Evolutionary conservation across 257 asterid genomes (phyloP).

Genomic region (Oldenlandia corymbosa): DNA sequence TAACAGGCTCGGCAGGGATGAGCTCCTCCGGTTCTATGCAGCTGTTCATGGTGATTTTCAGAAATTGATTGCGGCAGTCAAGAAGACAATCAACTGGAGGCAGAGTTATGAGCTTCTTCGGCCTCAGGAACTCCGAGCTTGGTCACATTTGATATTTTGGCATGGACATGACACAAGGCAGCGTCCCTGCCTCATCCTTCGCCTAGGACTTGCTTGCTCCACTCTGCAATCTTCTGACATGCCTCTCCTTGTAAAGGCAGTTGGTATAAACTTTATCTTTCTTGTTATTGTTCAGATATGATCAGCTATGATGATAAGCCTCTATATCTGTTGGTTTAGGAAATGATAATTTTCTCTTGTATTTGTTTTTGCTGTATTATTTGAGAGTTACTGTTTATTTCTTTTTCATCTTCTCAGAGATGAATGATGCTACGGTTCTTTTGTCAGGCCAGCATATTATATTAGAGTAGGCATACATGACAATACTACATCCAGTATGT

Average conservation of each 20-base stretch:
- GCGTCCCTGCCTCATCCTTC: slow-evolving; percentile 39
- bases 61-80: slow-evolving; percentile 33
- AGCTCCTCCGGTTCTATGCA: slow-evolving; percentile 32
- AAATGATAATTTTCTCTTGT: neutral
- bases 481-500: neutral
- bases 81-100: slow-evolving; percentile 40
- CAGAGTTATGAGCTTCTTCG: slow-evolving; percentile 26
- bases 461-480: neutral
- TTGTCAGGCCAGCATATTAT: neutral
- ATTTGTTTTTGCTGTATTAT: slow-evolving; percentile 2
- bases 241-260: slow-evolving; percentile 29
- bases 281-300: neutral
- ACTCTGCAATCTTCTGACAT: slow-evolving; percentile 27
- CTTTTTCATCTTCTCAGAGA: neutral
- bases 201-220: slow-evolving; percentile 45
- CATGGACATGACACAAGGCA: slow-evolving; percentile 29
- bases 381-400: neutral
- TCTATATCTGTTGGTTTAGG: neutral
- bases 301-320: neutral
- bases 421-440: neutral
- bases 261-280: slow-evolving; percentile 28
- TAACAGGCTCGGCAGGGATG: slow-evolving; percentile 36
- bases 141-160: slow-evolving; percentile 38
- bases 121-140: slow-evolving; percentile 28
- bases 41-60: slow-evolving; percentile 34